phyloP scores from a whole-genome alignment of 495 filamentous ascomycete species.

The Penicillium cosmopolitanum region DNA sequence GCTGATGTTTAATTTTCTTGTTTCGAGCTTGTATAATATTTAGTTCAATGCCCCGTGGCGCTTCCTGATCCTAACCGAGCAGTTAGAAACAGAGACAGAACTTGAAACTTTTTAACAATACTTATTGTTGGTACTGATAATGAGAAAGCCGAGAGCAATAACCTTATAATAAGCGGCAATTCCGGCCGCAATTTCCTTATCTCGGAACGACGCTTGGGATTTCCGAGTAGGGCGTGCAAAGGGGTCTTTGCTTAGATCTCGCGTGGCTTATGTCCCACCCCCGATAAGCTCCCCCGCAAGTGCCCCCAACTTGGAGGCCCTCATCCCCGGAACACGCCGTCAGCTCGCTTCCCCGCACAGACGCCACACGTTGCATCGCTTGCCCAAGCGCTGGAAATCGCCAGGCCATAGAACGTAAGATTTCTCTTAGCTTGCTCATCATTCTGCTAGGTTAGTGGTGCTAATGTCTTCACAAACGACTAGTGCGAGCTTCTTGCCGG shows the following conservation, averaged over 20 bases:
- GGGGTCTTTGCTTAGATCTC: too few species aligned
- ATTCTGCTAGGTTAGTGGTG: not conserved
- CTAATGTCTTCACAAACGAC: not conserved
- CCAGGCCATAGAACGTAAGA: not conserved
- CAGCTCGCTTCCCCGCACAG: not conserved
- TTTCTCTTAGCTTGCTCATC: not conserved
- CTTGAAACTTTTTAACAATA: too few species aligned
- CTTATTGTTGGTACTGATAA: too few species aligned
- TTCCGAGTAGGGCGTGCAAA: not conserved
- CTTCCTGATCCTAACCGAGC: too few species aligned
- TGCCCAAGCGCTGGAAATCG: not conserved
- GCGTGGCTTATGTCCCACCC: too few species aligned
- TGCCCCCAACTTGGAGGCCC: not conserved
- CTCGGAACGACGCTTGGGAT: not conserved
- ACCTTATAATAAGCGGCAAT: too few species aligned
- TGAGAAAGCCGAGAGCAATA: too few species aligned
- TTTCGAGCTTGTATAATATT: too few species aligned
- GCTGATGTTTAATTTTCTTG: too few species aligned
- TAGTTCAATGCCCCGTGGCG: too few species aligned
- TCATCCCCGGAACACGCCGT: not conserved
- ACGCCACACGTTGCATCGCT: not conserved
- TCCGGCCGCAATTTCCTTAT: not conserved
- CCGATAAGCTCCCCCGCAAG: not conserved
- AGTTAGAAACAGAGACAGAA: too few species aligned
- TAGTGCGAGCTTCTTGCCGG: constrained; percentile 5